Evolutionary conservation across 179 eudicot species (phyloP).

Genomic region (Spergularia azorica): DNA sequence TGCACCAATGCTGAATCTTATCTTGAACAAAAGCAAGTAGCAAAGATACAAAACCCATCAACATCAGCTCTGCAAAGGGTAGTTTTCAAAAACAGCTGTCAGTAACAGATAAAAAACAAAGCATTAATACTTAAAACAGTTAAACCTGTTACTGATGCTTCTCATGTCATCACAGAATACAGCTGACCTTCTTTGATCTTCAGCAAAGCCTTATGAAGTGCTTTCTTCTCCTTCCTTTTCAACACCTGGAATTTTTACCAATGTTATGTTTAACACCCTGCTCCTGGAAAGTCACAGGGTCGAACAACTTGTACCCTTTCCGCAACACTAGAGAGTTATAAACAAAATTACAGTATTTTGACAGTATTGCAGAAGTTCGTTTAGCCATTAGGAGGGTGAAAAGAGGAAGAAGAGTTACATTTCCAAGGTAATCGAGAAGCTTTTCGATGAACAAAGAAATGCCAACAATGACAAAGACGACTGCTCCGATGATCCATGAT

Average conservation of each 20-base stretch:
- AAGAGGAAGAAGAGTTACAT: conserved; percentile 13
- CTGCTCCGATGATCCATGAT: conserved; percentile 36
- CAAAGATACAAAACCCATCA: conserved; percentile 35
- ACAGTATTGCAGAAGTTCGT: too few species aligned
- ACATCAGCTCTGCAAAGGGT: conserved; percentile 31
- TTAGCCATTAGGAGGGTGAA: too few species aligned
- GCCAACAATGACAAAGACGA: conserved; percentile 27
- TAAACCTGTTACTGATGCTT: background rate
- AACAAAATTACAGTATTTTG: too few species aligned
- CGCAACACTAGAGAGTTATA: too few species aligned
- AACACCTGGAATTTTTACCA: conserved; percentile 9
- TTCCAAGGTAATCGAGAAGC: conserved; percentile 23
- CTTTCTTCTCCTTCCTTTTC: conserved; percentile 24
- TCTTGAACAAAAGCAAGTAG: conserved; percentile 36
- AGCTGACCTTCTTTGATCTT: conserved; percentile 37
- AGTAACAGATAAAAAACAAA: background rate
- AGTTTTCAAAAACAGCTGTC: background rate
- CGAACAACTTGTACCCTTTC: too few species aligned
- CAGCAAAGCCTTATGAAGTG: conserved; percentile 29
- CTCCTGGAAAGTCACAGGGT: too few species aligned
- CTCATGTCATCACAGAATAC: background rate
- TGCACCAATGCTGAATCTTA: conserved; percentile 19
- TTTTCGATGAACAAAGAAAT: conserved; percentile 29
- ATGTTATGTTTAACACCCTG: background rate
- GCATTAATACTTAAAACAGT: background rate